phyloP scores from a whole-genome alignment of 805 yeast genomes.

The Zygosaccharomyces bisporus region DNA sequence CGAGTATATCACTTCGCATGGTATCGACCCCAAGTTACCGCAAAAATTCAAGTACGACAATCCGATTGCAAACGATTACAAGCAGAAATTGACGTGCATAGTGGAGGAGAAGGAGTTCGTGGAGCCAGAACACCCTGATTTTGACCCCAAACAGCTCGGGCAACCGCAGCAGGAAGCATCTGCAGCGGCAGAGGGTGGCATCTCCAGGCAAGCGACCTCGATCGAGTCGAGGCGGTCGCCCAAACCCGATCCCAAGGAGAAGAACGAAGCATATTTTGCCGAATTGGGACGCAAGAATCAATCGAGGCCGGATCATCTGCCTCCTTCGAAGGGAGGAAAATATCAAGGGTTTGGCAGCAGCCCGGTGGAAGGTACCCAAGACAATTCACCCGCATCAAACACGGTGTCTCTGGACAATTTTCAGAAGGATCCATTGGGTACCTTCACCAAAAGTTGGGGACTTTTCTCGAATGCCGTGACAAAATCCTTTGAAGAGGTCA shows the following conservation, averaged over 20 bases:
- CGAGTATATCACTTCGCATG: constrained; percentile 65
- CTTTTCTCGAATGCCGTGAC: constrained; percentile 81
- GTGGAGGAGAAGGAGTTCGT: constrained; percentile 70
- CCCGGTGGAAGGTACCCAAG: constrained; percentile 37
- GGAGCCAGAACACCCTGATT: constrained; percentile 55
- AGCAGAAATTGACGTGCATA: constrained; percentile 68
- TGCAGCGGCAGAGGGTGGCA: constrained; percentile 8
- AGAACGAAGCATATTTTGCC: constrained; percentile 80
- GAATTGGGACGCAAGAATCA: constrained; percentile 70
- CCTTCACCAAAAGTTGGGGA: constrained; percentile 91
- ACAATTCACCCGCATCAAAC: constrained; percentile 24
- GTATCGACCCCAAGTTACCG: constrained; percentile 60
- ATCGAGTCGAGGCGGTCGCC: constrained; percentile 43
- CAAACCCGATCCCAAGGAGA: constrained; percentile 42
- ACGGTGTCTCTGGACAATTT: constrained; percentile 61
- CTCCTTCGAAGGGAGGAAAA: constrained; percentile 93
- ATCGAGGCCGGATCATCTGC: constrained; percentile 67
- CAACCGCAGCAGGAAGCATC: constrained; percentile 5
- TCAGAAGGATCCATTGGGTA: constrained; percentile 85
- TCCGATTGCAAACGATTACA: constrained; percentile 91
- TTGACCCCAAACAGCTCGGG: constrained; percentile 28
- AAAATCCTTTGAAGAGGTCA: constrained; percentile 79
- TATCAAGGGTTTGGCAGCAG: constrained; percentile 89
- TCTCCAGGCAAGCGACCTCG: constrained; percentile 25
- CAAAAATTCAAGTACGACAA: constrained; percentile 79